Conservation (phyloP, 208 protist species). For the Naegleria gruberi region DNA sequence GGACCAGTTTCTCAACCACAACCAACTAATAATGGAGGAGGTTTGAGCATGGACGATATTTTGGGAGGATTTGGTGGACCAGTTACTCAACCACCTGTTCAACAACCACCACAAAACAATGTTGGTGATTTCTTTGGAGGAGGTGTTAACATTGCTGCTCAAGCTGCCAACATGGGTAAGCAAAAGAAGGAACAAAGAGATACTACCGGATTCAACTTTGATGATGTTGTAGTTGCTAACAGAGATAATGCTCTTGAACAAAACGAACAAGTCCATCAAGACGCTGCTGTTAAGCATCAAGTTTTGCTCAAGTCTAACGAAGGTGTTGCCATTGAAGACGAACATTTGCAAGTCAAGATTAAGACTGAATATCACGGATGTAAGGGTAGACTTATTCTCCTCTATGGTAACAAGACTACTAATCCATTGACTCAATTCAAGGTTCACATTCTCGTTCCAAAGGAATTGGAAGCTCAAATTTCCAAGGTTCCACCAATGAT, state of each 20-base stretch:
- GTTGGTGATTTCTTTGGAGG: neutral
- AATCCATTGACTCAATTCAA: neutral
- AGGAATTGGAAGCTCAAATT: neutral
- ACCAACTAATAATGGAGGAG: neutral
- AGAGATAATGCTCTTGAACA: neutral
- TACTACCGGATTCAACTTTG: neutral
- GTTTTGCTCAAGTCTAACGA: neutral
- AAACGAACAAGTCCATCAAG: neutral
- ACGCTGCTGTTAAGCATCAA: neutral
- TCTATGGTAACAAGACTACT: conserved; percentile 5
- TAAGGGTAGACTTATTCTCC: neutral
- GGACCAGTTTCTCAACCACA: neutral
- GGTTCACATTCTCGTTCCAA: neutral
- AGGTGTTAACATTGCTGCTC: neutral
- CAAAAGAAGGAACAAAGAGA: conserved; percentile 8
- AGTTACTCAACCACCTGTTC: neutral
- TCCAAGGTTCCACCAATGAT: neutral
- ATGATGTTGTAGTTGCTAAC: neutral
- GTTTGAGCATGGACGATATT: neutral
- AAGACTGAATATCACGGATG: conserved; percentile 9
- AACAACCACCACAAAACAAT: neutral
- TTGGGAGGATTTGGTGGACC: neutral
- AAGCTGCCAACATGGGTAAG: neutral
- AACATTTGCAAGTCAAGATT: neutral
- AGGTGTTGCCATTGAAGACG: conserved; percentile 15